Conservation (phyloP, 495 filamentous ascomycete genomes). For the Amorphotheca resinae region DNA sequence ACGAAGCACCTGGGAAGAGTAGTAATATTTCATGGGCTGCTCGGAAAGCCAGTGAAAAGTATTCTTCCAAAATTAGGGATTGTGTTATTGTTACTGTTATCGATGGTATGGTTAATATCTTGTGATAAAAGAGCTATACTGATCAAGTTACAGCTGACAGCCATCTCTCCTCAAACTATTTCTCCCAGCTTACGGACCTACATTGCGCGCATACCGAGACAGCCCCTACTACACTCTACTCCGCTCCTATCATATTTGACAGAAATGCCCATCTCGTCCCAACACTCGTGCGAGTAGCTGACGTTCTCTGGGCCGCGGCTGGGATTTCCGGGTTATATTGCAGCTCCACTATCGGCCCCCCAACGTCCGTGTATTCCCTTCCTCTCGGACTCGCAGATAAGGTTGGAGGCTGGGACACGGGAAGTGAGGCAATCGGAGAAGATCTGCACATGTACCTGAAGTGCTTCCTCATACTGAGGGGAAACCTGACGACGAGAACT, state of each 20-base stretch:
- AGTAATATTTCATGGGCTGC: slow-evolving; percentile 56
- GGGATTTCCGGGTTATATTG: slow-evolving; percentile 53
- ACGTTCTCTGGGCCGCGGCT: slow-evolving; percentile 53
- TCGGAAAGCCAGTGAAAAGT: not conserved
- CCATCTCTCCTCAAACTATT: slow-evolving; percentile 53
- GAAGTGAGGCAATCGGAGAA: slow-evolving; percentile 45
- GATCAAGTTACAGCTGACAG: slow-evolving; percentile 43
- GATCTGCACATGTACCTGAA: slow-evolving; percentile 66
- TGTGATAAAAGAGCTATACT: not conserved
- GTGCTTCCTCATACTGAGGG: slow-evolving; percentile 58
- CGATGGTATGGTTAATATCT: slow-evolving; percentile 39
- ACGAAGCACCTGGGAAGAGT: slow-evolving; percentile 54
- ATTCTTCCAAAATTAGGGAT: slow-evolving; percentile 31
- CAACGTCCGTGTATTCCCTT: slow-evolving; percentile 58
- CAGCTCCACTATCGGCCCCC: slow-evolving; percentile 45
- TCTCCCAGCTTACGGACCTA: slow-evolving; percentile 45
- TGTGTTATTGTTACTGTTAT: slow-evolving; percentile 58
- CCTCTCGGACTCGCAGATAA: slow-evolving; percentile 47
- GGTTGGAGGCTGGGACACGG: slow-evolving; percentile 32
- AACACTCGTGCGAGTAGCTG: slow-evolving; percentile 52
- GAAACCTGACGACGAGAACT: slow-evolving; percentile 39
- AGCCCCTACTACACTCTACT: slow-evolving; percentile 45
- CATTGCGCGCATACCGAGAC: slow-evolving; percentile 42
- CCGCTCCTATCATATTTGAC: slow-evolving; percentile 60
- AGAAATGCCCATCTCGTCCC: slow-evolving; percentile 55